Conservation (phyloP, 2,329 filamentous ascomycete species). For the Diaporthe australafricana region DNA sequence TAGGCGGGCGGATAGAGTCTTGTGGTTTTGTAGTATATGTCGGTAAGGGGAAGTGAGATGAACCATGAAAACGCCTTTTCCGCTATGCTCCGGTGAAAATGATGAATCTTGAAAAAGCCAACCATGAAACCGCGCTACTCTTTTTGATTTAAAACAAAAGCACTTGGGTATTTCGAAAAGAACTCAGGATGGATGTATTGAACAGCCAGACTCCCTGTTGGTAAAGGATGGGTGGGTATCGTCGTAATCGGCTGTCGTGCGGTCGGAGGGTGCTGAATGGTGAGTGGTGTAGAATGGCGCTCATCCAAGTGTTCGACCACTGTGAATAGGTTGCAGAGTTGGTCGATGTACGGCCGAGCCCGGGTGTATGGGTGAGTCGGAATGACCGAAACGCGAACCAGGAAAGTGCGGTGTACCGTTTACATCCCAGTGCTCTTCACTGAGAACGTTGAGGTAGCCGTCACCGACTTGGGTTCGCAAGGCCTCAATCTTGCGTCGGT, state of each 20-base stretch:
- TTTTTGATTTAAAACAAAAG: constrained; percentile 12
- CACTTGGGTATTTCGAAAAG: constrained; percentile 29
- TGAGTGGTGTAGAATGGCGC: constrained; percentile 19
- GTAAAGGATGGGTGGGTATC: constrained; percentile 33
- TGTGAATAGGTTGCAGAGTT: constrained; percentile 60
- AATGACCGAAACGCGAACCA: constrained; percentile 51
- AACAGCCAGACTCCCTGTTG: constrained; percentile 12
- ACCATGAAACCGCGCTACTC: constrained; percentile 26
- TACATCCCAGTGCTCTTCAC: constrained; percentile 77
- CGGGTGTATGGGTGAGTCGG: constrained; percentile 51
- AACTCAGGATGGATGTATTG: constrained; percentile 19
- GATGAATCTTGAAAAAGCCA: constrained; percentile 32
- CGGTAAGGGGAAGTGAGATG: constrained; percentile 7
- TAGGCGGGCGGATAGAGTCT: neutral
- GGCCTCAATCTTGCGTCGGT: constrained; percentile 88
- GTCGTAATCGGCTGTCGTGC: constrained; percentile 30
- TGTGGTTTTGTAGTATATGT: constrained; percentile 14
- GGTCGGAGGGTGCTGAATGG: neutral
- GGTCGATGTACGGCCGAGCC: constrained; percentile 49
- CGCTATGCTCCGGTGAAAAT: constrained; percentile 36
- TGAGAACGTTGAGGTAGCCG: constrained; percentile 87
- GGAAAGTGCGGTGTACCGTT: constrained; percentile 52
- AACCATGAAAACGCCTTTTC: constrained; percentile 34
- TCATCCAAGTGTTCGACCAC: constrained; percentile 64
- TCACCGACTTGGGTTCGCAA: constrained; percentile 87